A percentile compares a stretch with the other conserved stretches of the same genome.
phyloP scores from a whole-genome alignment of 2,329 filamentous ascomycete genomes.

The Hypoxylon sp. region DNA sequence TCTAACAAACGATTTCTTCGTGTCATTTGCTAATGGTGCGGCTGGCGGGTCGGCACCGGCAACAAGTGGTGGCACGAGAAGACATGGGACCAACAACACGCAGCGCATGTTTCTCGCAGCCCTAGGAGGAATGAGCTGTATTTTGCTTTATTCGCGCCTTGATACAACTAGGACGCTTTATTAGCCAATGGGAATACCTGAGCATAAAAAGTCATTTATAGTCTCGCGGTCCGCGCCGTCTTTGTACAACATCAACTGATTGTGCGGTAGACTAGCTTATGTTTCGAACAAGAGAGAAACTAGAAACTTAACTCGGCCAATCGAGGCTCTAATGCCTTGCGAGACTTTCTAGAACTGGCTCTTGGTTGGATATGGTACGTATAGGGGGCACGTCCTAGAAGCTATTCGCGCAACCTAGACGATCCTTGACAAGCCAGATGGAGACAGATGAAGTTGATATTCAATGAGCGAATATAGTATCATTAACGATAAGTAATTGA shows the following conservation, averaged over 20 bases:
- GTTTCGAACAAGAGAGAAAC: background rate
- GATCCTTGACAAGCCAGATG: background rate
- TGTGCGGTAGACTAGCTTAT: background rate
- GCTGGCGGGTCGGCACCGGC: constrained; percentile 20
- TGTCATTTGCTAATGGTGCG: constrained; percentile 34
- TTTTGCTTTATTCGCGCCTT: background rate
- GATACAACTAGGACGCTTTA: background rate
- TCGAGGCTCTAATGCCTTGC: constrained; percentile 19
- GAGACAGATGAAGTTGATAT: background rate
- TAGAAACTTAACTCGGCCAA: constrained; percentile 18
- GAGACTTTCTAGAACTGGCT: constrained; percentile 22
- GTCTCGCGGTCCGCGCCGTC: background rate
- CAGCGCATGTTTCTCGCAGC: constrained; percentile 1
- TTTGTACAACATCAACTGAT: background rate
- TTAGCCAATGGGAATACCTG: background rate
- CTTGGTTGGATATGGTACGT: background rate
- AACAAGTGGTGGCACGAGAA: constrained; percentile 15
- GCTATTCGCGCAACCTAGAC: background rate
- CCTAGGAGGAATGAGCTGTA: background rate
- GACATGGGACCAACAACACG: background rate
- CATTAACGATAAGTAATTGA: constrained; percentile 1
- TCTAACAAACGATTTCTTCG: constrained; percentile 58
- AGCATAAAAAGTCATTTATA: background rate
- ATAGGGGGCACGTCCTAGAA: background rate
- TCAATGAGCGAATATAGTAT: constrained; percentile 13